These are phyloP conservation scores for Salix brachista DNA, from an alignment of 345 rosid species.

Conservation along the genomic window DNA sequence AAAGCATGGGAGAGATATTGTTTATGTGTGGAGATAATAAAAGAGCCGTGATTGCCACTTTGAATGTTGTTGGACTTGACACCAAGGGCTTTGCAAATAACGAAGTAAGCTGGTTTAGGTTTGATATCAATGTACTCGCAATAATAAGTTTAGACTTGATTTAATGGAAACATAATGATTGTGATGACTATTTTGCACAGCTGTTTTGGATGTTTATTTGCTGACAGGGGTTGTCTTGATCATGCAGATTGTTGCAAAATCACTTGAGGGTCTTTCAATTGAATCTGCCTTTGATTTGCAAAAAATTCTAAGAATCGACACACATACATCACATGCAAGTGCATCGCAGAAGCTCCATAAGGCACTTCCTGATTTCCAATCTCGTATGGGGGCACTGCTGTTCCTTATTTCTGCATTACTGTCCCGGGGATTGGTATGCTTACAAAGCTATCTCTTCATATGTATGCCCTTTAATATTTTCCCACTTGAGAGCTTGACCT, in stretches of 20 bases:
- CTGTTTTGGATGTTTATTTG: not conserved
- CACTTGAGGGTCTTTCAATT: slow-evolving; percentile 61
- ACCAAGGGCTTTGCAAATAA: slow-evolving; percentile 39
- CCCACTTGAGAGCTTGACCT: not conserved
- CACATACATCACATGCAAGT: slow-evolving; percentile 45
- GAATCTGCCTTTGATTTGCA: slow-evolving; percentile 82
- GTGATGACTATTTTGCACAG: not conserved
- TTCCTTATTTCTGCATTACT: slow-evolving; percentile 93
- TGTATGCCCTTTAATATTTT: not conserved
- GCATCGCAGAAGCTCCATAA: slow-evolving; percentile 53
- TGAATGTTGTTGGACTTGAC: slow-evolving; percentile 29
- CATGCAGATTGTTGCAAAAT: slow-evolving; percentile 48
- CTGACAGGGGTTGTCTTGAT: slow-evolving; percentile 11
- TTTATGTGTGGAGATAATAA: slow-evolving; percentile 74
- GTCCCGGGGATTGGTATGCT: slow-evolving; percentile 93
- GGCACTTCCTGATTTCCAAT: slow-evolving; percentile 67
- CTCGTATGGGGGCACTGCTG: slow-evolving; percentile 91
- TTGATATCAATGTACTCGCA: slow-evolving; percentile 8
- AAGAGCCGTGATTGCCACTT: slow-evolving; percentile 62
- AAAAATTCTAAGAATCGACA: slow-evolving; percentile 62
- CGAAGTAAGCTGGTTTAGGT: slow-evolving; percentile 46
- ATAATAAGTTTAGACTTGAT: slow-evolving; percentile 1
- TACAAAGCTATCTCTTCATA: not conserved
- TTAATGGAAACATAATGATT: not conserved
- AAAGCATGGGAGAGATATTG: slow-evolving; percentile 91